phyloP scores from a whole-genome alignment of 768 basidiomycete species.

The Exidia glandulosa region DNA sequence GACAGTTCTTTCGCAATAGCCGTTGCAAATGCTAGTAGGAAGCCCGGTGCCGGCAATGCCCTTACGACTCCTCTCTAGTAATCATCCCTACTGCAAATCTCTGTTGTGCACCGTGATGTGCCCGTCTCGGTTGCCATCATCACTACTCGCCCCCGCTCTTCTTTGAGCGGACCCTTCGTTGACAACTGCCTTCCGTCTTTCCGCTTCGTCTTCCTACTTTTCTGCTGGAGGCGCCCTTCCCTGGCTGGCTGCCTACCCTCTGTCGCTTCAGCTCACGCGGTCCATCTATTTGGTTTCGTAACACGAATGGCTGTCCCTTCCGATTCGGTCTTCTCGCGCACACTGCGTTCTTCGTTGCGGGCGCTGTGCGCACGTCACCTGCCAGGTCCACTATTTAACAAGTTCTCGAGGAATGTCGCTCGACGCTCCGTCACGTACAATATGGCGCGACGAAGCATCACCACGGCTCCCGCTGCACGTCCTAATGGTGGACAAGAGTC shows the following conservation, averaged over 20 bases:
- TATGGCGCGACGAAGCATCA: background rate
- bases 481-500: background rate
- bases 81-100: background rate
- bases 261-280: background rate
- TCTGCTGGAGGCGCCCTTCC: background rate
- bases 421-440: background rate
- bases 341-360: background rate
- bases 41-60: too few relatives aligned
- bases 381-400: background rate
- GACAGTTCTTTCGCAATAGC: too few relatives aligned
- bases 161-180: background rate
- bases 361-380: background rate
- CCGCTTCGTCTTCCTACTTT: background rate
- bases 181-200: background rate
- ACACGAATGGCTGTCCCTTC: background rate
- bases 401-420: background rate
- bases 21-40: too few relatives aligned
- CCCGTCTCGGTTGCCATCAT: background rate
- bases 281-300: background rate
- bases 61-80: background rate
- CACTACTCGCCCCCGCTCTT: background rate
- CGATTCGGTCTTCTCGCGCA: background rate
- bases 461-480: background rate
- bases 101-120: background rate
- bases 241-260: background rate